Conservation (phyloP, 768 basidiomycete genomes). For the Nevesoporus exiguus region DNA sequence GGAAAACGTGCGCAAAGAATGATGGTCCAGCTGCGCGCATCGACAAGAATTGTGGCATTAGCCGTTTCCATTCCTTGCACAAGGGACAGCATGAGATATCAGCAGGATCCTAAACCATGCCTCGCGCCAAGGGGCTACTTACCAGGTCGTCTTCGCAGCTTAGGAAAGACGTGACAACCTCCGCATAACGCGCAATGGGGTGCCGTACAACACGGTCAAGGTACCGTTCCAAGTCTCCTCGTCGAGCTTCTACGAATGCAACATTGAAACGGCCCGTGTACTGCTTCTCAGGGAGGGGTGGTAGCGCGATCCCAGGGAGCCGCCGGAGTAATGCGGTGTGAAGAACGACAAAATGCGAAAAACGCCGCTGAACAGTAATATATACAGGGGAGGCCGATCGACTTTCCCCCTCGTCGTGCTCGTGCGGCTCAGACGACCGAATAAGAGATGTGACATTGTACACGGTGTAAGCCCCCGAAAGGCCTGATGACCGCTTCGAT, state of each 20-base stretch:
- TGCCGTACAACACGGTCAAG: constrained; percentile 67
- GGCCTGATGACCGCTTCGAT: constrained; percentile 62
- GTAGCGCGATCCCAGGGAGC: constrained; percentile 73
- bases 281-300: constrained; percentile 82
- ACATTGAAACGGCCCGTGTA: constrained; percentile 77
- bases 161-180: constrained; percentile 77
- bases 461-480: constrained; percentile 70
- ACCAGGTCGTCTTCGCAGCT: constrained; percentile 73
- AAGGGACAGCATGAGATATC: not conserved
- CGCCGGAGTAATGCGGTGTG: constrained; percentile 66
- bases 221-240: not conserved
- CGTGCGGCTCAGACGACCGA: constrained; percentile 15
- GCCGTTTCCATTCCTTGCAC: constrained; percentile 66
- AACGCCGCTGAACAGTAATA: constrained; percentile 77
- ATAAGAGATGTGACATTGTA: constrained; percentile 67
- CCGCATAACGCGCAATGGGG: constrained; percentile 73
- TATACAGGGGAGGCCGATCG: constrained; percentile 41
- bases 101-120: not conserved
- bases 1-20: constrained; percentile 78
- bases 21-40: constrained; percentile 66
- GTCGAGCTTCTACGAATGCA: constrained; percentile 30
- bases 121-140: constrained; percentile 29
- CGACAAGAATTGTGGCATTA: constrained; percentile 56
- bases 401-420: constrained; percentile 16
- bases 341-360: constrained; percentile 79